A percentile compares a stretch with the other conserved stretches of the same genome.
phyloP scores from a whole-genome alignment of 2,329 filamentous ascomycete species.

The Claviceps sp. region DNA sequence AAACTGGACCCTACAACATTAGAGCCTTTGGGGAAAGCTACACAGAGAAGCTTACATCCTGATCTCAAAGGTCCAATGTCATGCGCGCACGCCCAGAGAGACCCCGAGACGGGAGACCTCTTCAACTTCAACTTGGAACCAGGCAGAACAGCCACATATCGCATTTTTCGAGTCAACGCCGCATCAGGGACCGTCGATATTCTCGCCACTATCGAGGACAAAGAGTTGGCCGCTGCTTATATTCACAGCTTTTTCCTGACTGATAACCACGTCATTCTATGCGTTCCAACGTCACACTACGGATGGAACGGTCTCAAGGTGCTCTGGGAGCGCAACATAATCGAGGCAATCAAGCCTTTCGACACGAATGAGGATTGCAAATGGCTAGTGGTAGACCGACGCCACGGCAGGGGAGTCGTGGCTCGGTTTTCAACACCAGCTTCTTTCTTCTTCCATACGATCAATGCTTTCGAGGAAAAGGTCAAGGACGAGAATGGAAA shows the following conservation, averaged over 20 bases:
- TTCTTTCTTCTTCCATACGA: slow-evolving; percentile 67
- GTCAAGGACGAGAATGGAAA: slow-evolving; percentile 20
- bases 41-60: slow-evolving; percentile 51
- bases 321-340: slow-evolving; percentile 50
- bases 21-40: slow-evolving; percentile 53
- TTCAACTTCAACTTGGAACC: slow-evolving; percentile 73
- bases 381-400: slow-evolving; percentile 67
- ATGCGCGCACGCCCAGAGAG: slow-evolving; percentile 57
- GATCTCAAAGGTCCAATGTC: slow-evolving; percentile 53
- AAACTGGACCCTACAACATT: slow-evolving; percentile 57
- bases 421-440: slow-evolving; percentile 53
- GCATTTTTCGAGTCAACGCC: slow-evolving; percentile 53
- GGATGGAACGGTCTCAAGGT: slow-evolving; percentile 44
- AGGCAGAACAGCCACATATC: slow-evolving; percentile 44
- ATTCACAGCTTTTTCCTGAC: slow-evolving; percentile 76
- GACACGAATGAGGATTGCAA: slow-evolving; percentile 39
- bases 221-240: slow-evolving; percentile 46
- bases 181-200: slow-evolving; percentile 53
- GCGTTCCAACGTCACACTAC: slow-evolving; percentile 54
- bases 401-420: slow-evolving; percentile 47
- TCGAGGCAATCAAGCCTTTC: slow-evolving; percentile 55
- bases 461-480: slow-evolving; percentile 62
- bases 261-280: slow-evolving; percentile 56
- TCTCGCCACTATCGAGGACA: slow-evolving; percentile 49
- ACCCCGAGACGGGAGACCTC: slow-evolving; percentile 59